phyloP scores from a whole-genome alignment of 2,329 filamentous ascomycete genomes.

The Apiospora saccharicola region DNA sequence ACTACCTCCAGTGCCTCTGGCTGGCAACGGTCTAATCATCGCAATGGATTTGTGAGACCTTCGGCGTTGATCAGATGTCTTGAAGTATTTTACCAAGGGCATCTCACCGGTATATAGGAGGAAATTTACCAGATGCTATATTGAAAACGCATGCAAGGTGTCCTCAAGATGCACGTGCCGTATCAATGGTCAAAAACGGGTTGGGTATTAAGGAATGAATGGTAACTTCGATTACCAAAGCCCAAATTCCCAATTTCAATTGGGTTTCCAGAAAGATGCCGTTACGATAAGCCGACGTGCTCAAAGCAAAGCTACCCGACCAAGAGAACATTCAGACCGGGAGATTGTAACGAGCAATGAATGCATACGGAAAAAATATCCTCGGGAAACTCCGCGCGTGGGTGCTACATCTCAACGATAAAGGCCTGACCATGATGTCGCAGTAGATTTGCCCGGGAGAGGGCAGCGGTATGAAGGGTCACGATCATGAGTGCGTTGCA shows the following conservation, averaged over 20 bases:
- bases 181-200: background rate
- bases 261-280: background rate
- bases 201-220: background rate
- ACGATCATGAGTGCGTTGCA: background rate
- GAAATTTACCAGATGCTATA: too few relatives aligned
- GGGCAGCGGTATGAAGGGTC: background rate
- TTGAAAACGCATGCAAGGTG: too few relatives aligned
- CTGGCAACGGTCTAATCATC: too few relatives aligned
- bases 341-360: background rate
- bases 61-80: too few relatives aligned
- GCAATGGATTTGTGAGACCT: too few relatives aligned
- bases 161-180: background rate
- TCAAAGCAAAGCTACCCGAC: too few relatives aligned
- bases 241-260: background rate
- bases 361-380: background rate
- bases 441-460: background rate
- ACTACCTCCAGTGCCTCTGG: too few relatives aligned
- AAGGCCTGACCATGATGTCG: background rate
- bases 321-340: background rate
- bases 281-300: background rate
- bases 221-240: background rate
- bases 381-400: background rate
- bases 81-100: too few relatives aligned
- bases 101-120: too few relatives aligned
- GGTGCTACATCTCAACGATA: background rate